These are phyloP conservation scores for Leishmania turanica DNA, from an alignment of 208 protist species.

Conservation along the genomic window DNA sequence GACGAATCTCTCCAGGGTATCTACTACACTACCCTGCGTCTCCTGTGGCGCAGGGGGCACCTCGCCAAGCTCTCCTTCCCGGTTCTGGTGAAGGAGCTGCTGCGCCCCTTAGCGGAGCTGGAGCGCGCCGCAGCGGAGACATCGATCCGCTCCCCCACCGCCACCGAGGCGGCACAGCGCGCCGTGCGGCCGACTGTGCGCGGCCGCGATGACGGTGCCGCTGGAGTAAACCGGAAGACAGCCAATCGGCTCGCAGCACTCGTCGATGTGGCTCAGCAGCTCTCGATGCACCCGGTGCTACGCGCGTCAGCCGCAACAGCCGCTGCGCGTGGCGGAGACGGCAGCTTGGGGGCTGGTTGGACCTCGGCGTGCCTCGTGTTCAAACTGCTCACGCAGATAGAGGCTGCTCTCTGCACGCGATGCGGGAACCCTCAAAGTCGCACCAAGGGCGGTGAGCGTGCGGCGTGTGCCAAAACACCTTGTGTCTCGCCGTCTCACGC, in stretches of 20 bases:
- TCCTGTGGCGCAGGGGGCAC: background rate
- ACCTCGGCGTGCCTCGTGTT: background rate
- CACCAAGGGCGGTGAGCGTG: background rate
- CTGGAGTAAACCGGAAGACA: background rate
- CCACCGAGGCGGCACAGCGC: background rate
- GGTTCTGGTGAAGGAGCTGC: conserved; percentile 17
- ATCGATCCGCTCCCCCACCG: background rate
- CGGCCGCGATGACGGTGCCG: background rate
- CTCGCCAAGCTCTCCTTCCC: background rate
- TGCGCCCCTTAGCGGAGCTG: conserved; percentile 14
- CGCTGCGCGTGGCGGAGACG: background rate
- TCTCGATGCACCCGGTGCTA: conserved; percentile 6
- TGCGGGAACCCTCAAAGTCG: background rate
- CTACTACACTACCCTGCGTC: conserved; percentile 15
- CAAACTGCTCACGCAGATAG: background rate
- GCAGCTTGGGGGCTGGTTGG: background rate
- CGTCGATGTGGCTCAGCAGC: background rate
- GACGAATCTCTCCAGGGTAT: background rate
- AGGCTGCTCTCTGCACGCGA: background rate
- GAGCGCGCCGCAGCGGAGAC: conserved; percentile 8
- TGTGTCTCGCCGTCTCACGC: background rate
- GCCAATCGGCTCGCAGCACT: conserved; percentile 1
- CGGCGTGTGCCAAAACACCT: no score
- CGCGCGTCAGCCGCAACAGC: background rate
- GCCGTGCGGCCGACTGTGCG: background rate